These are phyloP conservation scores for Epichloe uncinata DNA, from an alignment of 2,329 filamentous ascomycete species.

Conservation along the genomic window DNA sequence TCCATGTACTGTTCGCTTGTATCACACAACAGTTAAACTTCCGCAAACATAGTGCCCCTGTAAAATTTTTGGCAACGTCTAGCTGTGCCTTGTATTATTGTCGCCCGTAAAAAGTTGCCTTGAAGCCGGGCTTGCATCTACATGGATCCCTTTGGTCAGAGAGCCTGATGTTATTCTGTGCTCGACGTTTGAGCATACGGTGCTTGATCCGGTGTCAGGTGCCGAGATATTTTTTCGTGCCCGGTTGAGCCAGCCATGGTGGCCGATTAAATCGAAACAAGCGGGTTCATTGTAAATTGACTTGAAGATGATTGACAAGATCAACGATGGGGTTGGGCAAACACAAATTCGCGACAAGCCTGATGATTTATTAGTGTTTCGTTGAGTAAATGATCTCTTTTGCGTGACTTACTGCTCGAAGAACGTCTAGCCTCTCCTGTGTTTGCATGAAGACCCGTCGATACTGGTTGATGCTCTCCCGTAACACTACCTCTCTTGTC, in stretches of 20 bases:
- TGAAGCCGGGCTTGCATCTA: not conserved
- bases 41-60: not conserved
- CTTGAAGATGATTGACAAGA: no score
- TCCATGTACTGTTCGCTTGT: not conserved
- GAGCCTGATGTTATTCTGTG: no score
- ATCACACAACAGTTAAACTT: not conserved
- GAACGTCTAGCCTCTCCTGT: constrained; percentile 56
- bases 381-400: not conserved
- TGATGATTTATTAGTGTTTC: constrained; percentile 7
- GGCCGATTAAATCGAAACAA: no score
- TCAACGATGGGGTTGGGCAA: constrained; percentile 8
- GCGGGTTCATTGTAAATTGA: not conserved
- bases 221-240: not conserved
- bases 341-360: constrained; percentile 28
- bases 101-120: no score
- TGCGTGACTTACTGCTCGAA: constrained; percentile 41
- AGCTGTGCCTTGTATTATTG: not conserved
- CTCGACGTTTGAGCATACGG: not conserved
- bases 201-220: not conserved
- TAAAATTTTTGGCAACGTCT: not conserved
- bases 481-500: constrained; percentile 60
- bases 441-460: constrained; percentile 75
- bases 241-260: not conserved
- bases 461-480: constrained; percentile 78
- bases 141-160: not conserved